Percentiles rank a stretch among this genome's conserved stretches.
Evolutionary conservation across 2,329 filamentous ascomycete genomes (phyloP).

Genomic region (Scopulariopsis brevicaulis): DNA sequence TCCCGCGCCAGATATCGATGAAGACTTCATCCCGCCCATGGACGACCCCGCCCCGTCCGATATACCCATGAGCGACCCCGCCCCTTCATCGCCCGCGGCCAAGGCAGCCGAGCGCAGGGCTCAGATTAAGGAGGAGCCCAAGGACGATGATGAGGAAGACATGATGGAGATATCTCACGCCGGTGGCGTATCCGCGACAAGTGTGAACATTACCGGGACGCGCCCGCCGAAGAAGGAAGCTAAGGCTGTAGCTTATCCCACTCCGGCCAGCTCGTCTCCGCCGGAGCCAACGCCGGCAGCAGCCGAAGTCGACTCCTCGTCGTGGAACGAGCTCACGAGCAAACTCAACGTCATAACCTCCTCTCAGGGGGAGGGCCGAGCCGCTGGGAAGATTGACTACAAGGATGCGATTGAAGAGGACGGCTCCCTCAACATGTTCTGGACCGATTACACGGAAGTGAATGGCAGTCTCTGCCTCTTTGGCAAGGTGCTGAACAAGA

Average conservation of each 20-base stretch:
- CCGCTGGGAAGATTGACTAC: conserved; percentile 70
- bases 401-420: conserved; percentile 88
- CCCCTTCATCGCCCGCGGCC: conserved; percentile 76
- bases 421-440: conserved; percentile 87
- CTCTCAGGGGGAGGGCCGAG: conserved; percentile 42
- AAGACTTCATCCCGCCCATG: conserved; percentile 39
- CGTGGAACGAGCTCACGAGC: conserved; percentile 80
- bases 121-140: conserved; percentile 33
- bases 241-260: conserved; percentile 55
- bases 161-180: conserved; percentile 81
- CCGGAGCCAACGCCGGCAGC: conserved; percentile 43
- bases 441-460: conserved; percentile 91
- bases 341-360: conserved; percentile 79
- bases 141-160: conserved; percentile 64
- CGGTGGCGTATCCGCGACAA: conserved; percentile 54
- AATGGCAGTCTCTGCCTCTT: conserved; percentile 89
- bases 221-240: conserved; percentile 60
- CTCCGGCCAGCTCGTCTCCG: conserved; percentile 69
- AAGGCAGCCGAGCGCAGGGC: conserved; percentile 66
- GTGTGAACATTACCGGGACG: conserved; percentile 76
- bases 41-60: conserved; percentile 44
- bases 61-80: conserved; percentile 73
- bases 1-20: conserved; percentile 42
- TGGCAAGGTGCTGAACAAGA: conserved; percentile 90
- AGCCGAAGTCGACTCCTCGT: conserved; percentile 55